phyloP scores from a whole-genome alignment of 2,329 filamentous ascomycete species.

The Colletotrichum sp. region DNA sequence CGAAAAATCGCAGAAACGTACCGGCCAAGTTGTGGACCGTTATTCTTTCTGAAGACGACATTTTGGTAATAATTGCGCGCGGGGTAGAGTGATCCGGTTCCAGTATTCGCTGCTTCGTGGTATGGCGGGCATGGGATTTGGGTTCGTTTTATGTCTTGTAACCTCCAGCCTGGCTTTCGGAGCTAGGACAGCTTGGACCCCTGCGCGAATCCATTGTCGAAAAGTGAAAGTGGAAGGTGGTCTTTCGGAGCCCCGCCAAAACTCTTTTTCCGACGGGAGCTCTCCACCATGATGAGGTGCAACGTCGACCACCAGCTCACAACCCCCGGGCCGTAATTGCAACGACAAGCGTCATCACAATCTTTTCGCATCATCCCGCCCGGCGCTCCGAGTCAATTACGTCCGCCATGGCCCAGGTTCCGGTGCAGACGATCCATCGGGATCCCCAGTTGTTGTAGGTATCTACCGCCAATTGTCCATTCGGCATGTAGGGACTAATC shows the following conservation, averaged over 20 bases:
- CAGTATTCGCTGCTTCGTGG: not conserved
- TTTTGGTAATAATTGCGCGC: constrained; percentile 22
- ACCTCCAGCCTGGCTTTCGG: constrained; percentile 21
- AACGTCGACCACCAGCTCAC: not conserved
- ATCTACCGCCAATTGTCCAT: constrained; percentile 7
- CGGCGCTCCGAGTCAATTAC: not conserved
- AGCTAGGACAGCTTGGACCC: constrained; percentile 18
- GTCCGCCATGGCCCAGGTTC: constrained; percentile 78
- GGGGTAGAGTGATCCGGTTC: not conserved
- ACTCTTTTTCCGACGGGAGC: constrained; percentile 21
- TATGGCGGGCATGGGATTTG: not conserved
- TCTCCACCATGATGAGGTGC: not conserved
- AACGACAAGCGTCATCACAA: not conserved
- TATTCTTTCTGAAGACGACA: constrained; percentile 61
- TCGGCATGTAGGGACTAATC: not conserved
- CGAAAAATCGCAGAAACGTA: constrained; percentile 31
- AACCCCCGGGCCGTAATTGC: not conserved
- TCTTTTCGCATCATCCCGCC: not conserved
- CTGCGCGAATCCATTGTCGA: not conserved
- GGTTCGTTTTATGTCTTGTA: constrained; percentile 9
- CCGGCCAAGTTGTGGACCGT: constrained; percentile 72
- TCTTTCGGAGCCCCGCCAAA: constrained; percentile 23
- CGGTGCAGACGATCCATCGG: constrained; percentile 94
- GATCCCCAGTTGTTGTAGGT: constrained; percentile 97
- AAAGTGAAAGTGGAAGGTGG: constrained; percentile 25